phyloP scores from a whole-genome alignment of 2,329 filamentous ascomycete genomes.

The Seiridium cupressi region DNA sequence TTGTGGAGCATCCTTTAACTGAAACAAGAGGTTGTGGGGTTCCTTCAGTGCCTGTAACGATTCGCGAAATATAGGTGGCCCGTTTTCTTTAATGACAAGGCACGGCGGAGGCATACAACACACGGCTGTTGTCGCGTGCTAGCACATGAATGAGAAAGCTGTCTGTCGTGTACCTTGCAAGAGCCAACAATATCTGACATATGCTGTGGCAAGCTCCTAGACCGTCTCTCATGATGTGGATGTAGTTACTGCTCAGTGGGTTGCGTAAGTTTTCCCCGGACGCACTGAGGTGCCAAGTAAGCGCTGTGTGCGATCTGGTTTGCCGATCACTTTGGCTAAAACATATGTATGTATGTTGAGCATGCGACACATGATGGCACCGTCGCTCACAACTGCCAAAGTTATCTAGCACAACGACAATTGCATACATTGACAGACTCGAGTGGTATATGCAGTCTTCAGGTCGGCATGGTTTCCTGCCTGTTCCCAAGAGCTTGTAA shows the following conservation, averaged over 20 bases:
- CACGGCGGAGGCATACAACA: background rate
- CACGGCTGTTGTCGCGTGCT: background rate
- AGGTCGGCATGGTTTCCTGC: too few species aligned
- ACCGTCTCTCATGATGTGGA: too few species aligned
- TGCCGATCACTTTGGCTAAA: background rate
- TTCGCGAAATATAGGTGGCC: conserved; percentile 1
- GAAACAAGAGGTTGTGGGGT: background rate
- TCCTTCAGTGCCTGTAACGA: background rate
- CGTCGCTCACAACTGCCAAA: background rate
- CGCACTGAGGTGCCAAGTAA: background rate
- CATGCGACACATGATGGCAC: background rate
- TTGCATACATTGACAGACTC: background rate
- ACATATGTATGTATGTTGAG: background rate
- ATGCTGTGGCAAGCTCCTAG: too few species aligned
- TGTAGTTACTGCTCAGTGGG: background rate
- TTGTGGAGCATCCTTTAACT: background rate
- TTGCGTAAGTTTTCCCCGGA: background rate
- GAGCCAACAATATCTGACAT: too few species aligned
- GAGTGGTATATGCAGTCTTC: too few species aligned
- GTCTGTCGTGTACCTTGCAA: background rate
- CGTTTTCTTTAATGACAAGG: background rate
- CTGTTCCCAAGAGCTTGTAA: too few species aligned
- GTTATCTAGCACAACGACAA: background rate
- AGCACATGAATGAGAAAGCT: background rate
- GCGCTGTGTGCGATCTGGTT: background rate